Evolutionary conservation across 352 stramenopile genomes (phyloP), one percentile per base, ranked within the genome.

Genomic region (Chrysophaeum taylorii): DNA sequence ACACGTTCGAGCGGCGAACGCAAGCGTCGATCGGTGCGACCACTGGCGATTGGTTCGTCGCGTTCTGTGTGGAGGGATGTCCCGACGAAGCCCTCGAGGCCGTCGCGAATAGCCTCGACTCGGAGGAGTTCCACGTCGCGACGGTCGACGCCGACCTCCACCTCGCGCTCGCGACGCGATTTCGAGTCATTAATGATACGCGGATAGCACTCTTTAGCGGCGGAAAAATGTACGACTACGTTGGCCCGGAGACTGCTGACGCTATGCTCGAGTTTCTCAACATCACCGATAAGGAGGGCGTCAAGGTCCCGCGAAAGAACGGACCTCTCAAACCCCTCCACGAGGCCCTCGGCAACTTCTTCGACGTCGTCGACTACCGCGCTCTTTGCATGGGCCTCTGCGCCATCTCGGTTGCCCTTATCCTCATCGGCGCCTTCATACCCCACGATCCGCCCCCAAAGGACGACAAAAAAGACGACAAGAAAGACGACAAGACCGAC

Each of bases 41-140:
- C 18, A 60, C 48, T 18, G 48, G 48, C 48, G 48, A 60, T 25
- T 60, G 48, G 48, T 60, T 60, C 48, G 48, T 60, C 18, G 18
- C 18, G 18, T 60, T 60, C 48, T 60, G 48, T 25, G 18, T 25
- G 18, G 48, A 60, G 18, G 18, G 5, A 4, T 60, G 48, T 25
- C 39, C 39, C 12, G 21, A 45, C 12, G 48, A 60, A 7, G 48
- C n/a, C 48, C 48, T 60, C 48, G 33, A 60, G 48, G 25, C 5
- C 5, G 18, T 60, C 48, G 48, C 18, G 18, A 23, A 4, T 18
- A 60, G 33, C 5, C 48, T 60, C 18, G 25, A n/a, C 18, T 18
- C 5, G 5, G 18, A 60, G 18, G 48, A 60, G 18, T 33, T 60
- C 48, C n/a, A 60, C 48, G 48, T 60, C 48, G 48, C 48, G 18